A percentile compares a stretch with the other conserved stretches of the same genome.
These are phyloP conservation scores for Penicillium lividum DNA, from an alignment of 495 filamentous ascomycete species.

Conservation along the genomic window DNA sequence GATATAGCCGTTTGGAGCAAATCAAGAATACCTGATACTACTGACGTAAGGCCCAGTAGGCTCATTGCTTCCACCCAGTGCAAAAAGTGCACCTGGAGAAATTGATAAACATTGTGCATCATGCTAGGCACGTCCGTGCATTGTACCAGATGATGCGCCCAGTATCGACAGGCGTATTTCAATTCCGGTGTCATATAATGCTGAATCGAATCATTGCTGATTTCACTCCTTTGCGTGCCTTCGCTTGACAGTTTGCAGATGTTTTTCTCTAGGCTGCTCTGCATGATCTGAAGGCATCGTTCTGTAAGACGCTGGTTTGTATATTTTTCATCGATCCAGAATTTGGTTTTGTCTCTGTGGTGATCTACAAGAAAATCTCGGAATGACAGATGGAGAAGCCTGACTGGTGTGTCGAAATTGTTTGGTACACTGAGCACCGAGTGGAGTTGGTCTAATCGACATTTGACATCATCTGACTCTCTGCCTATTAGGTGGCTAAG, in stretches of 20 bases:
- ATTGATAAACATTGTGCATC: constrained; percentile 13
- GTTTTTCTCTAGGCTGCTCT: constrained; percentile 28
- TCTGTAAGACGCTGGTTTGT: background rate
- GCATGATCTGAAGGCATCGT: constrained; percentile 33
- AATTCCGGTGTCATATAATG: constrained; percentile 27
- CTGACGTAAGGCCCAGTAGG: constrained; percentile 36
- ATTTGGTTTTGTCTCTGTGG: constrained; percentile 1
- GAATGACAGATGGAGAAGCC: constrained; percentile 15
- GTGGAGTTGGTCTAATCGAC: constrained; percentile 21
- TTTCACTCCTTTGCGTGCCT: constrained; percentile 21
- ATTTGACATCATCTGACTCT: constrained; percentile 11
- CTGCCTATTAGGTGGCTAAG: constrained; percentile 21
- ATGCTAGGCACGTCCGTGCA: constrained; percentile 7
- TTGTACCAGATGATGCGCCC: constrained; percentile 22
- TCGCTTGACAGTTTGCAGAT: constrained; percentile 35
- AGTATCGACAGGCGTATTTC: constrained; percentile 43
- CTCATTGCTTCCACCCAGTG: constrained; percentile 48
- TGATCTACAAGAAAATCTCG: constrained; percentile 17
- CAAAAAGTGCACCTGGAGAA: constrained; percentile 45
- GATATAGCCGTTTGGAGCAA: background rate
- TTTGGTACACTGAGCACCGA: constrained; percentile 29
- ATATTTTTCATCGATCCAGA: constrained; percentile 16
- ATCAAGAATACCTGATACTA: constrained; percentile 14
- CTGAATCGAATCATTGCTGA: constrained; percentile 20
- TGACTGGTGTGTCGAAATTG: constrained; percentile 18